Conservation (phyloP, 345 rosid species). For the thale cress (Arabidopsis thaliana) region TAIR10.1 NC_003076.8:18853001-18853500, state of each 20-base stretch:
- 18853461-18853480: too few relatives aligned
- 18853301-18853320: too few relatives aligned
- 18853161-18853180: background rate
- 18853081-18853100: slow-evolving; percentile 9
- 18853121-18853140: slow-evolving; percentile 25
- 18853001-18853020: too few relatives aligned
- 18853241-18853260: too few relatives aligned
- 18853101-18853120: slow-evolving; percentile 9
- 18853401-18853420: background rate
- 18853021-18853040: too few relatives aligned
- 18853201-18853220: background rate
- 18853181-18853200: background rate
- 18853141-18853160: background rate
- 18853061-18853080: background rate
- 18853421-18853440: background rate
- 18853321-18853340: background rate
- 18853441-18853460: background rate
- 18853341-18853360: slow-evolving; percentile 3
- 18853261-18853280: too few relatives aligned
- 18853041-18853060: too few relatives aligned
- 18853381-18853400: slow-evolving; percentile 8
- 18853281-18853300: too few relatives aligned
- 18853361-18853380: too few relatives aligned
- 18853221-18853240: background rate
- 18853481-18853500: too few relatives aligned